Conservation (phyloP, 2,329 filamentous ascomycete species). For the Colletotrichum filicis region DNA sequence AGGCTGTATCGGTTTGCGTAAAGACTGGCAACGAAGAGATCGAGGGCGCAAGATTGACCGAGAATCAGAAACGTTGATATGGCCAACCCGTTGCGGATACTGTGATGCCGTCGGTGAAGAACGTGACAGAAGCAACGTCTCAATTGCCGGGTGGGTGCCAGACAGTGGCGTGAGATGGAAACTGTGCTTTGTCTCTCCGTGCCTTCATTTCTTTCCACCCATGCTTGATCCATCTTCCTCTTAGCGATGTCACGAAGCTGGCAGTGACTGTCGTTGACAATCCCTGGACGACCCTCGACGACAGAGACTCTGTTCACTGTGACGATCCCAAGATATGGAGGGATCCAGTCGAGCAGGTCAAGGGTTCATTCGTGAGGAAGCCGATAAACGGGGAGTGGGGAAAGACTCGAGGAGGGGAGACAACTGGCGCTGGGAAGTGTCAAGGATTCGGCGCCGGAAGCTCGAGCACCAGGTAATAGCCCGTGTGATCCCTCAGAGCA, state of each 20-base stretch:
- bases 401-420: neutral
- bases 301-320: neutral
- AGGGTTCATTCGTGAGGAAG: neutral
- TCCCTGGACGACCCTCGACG: neutral
- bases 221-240: constrained; percentile 2
- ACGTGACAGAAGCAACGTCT: neutral
- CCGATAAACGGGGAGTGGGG: neutral
- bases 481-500: neutral
- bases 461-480: neutral
- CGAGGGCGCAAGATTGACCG: neutral
- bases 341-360: neutral
- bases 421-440: neutral
- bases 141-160: neutral
- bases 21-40: neutral
- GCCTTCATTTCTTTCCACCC: neutral
- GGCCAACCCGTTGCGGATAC: neutral
- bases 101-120: neutral
- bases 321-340: neutral
- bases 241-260: neutral
- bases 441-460: constrained; percentile 5
- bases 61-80: neutral
- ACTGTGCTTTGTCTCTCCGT: neutral
- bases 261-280: neutral
- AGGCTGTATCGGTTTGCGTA: neutral
- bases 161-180: neutral